Conservation (phyloP, 345 rosid species). For the Geranium brycei region DNA sequence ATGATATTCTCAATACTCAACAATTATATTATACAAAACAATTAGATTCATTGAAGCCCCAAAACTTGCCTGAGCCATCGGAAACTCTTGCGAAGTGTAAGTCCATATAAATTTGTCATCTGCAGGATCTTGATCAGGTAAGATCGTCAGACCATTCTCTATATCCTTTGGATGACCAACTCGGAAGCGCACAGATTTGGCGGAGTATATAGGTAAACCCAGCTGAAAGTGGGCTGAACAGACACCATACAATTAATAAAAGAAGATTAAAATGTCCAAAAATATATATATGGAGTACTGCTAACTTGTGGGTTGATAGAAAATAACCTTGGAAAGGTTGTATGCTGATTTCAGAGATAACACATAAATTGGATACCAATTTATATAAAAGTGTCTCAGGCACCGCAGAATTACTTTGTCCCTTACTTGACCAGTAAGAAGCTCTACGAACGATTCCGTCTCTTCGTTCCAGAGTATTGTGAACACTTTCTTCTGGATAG, state of each 20-base stretch:
- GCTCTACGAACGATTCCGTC: constrained; percentile 35
- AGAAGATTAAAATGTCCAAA: not conserved
- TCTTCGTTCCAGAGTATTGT: constrained; percentile 49
- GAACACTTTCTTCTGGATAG: constrained; percentile 62
- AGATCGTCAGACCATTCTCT: constrained; percentile 8
- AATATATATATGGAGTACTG: not conserved
- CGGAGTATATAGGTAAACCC: constrained; percentile 70
- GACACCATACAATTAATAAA: constrained; percentile 9
- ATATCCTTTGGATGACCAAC: constrained; percentile 44
- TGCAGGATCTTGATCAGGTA: constrained; percentile 16
- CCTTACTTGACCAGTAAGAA: constrained; percentile 93
- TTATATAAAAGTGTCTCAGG: constrained; percentile 84
- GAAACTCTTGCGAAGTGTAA: constrained; percentile 71
- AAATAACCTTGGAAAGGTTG: constrained; percentile 70
- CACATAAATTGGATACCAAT: constrained; percentile 50
- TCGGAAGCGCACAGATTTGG: constrained; percentile 56
- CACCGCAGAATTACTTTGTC: constrained; percentile 47
- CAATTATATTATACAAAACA: not conserved
- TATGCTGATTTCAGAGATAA: constrained; percentile 55
- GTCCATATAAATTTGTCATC: constrained; percentile 53
- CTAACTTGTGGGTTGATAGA: not conserved
- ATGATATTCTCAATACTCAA: not conserved
- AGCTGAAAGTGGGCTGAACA: constrained; percentile 64
- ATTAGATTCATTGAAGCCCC: not conserved
- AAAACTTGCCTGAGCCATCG: constrained; percentile 74